Base-by-base conservation (phyloP, 169 alveolate genomes). In the Plasmodium sp. region DNA sequence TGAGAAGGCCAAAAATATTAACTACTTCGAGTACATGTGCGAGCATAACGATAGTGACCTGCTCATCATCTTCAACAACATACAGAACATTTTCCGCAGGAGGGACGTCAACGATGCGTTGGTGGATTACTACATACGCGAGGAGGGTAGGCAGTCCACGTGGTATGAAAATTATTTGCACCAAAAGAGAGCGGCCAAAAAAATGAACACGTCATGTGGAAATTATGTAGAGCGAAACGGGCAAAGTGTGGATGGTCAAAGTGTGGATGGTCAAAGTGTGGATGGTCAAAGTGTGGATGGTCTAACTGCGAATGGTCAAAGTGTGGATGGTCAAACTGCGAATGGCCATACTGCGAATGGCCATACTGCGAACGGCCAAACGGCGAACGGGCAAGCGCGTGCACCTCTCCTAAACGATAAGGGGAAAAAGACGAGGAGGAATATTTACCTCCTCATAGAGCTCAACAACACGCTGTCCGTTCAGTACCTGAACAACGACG, bases 11-110 rank as follows among this genome's bases (percentile, higher is more conserved):
- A 48, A 81, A 36, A 83, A 83, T 48, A 72, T 92, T 14, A 92
- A 92, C 62, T 92, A 58, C 62, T 48, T 92, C 72, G 92, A 92
- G 27, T 92, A 92, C 56, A 92, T 92, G 85, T 92, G 95, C 39
- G 92, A 92, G 82, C 18, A 43, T 81, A 82, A 92, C 43, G 95
- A 92, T 41, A 92, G 77, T 54, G 84, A 92, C n/a, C 41, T 83
- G 7, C 74, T 92, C 18, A 62, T 92, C 41, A 92, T 92, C 31
- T 92, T 39, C 73, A 92, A 92, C 41, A 92, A 92, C 58, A 92
- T 92, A n/a, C 92, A 82, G 48, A 92, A 72, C 51, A 92, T 92
- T 45, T 92, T 92, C 22, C 73, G 77, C 10, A 92, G 83, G 36
- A 92, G 92, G 83, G 84, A 92, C 62, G 39, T 71, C 7, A 81